Percentiles rank a stretch among this genome's conserved stretches.
Conservation (phyloP, 495 filamentous ascomycete species). For the Lophiotrema nucula region DNA sequence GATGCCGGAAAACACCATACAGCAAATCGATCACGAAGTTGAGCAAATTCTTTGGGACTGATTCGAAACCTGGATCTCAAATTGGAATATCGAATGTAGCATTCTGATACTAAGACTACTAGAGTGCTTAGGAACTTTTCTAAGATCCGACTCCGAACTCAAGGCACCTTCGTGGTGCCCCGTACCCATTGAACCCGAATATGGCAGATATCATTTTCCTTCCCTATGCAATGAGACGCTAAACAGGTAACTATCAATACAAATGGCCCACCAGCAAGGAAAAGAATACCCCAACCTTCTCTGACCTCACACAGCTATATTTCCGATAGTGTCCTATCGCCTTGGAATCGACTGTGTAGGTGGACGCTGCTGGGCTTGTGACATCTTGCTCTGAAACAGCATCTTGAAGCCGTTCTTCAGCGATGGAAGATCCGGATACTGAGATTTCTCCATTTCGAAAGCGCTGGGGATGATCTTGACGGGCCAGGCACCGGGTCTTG, state of each 20-base stretch:
- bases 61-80: no score
- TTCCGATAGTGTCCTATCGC: neutral
- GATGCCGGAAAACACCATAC: no score
- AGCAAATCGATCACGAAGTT: no score
- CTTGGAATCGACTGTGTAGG: neutral
- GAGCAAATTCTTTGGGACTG: no score
- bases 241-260: neutral
- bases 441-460: constrained; percentile 80
- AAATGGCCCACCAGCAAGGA: no score
- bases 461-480: constrained; percentile 88
- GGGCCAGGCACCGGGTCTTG: constrained; percentile 72
- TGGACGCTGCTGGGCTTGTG: neutral
- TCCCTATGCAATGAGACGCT: no score
- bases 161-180: neutral
- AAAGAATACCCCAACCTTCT: no score
- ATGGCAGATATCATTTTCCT: neutral
- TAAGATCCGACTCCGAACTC: neutral
- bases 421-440: constrained; percentile 90
- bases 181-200: neutral
- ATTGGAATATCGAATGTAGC: no score
- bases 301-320: no score
- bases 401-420: constrained; percentile 86
- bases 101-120: no score
- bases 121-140: no score
- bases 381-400: constrained; percentile 46